Base-by-base conservation (phyloP, 208 protist species). In the Borovskyia barvae region DNA sequence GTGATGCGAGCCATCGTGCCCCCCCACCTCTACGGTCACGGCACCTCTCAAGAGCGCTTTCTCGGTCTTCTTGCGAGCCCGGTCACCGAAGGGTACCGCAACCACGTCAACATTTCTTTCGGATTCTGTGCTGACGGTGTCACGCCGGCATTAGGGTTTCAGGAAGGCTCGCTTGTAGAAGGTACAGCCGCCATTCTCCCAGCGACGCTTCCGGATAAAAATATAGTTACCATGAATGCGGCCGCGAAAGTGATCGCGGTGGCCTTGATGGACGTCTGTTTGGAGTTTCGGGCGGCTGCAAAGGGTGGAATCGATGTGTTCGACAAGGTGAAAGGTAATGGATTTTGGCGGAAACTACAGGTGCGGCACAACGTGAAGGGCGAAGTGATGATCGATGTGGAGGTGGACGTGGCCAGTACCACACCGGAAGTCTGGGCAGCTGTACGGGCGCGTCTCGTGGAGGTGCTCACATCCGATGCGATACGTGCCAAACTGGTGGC, bases 271-370 rank as follows among this genome's bases (percentile, higher is more conserved):
- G 35, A 65, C 5, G 55, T 82, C 12, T 85, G 64, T 62, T 6
- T 5, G 28, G 50, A 56, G 26, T 86, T 83, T 46, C 24, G 40
- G 2, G 54, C 76, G 5, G n/a, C 68, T 2, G 61, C 68, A 7
- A 64, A 65, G 30, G 75, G 72, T 40, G 43, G 59, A 5, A 54
- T 86, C 32, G 12, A 54, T 3, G 80, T 85, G 11, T 97, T 91
- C 47, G 79, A 97, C 67, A 95, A 96, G 45, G 45, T 75, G 1
- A 78, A 41, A 11, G 76, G 86, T 8, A 57, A 30, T 9, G 95
- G 95, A 8, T 97, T 97, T 63, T 97, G 91, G 91, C 85, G 95
- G 19, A 72, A 80, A 33, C 42, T 97, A 55, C 88, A 93, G 47
- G 72, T 97, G n/a, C 81, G 93, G 9, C 83, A 93, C 66, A 95